phyloP scores from a whole-genome alignment of 2,329 filamentous ascomycete species.

The Ambrosiella cleistominuta region DNA sequence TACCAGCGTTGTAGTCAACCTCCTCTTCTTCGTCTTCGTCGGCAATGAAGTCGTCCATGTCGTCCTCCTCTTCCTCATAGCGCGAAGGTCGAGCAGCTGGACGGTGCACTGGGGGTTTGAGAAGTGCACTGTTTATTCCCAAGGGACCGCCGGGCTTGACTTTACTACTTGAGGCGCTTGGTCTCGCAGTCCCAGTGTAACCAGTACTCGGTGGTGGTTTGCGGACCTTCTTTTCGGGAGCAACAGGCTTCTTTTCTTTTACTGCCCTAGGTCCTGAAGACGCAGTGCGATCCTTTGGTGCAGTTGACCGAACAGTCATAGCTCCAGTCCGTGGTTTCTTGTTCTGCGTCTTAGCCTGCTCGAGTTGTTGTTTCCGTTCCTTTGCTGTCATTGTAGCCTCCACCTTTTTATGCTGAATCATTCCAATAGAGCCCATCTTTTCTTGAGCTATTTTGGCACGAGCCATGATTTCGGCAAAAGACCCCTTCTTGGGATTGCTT shows the following conservation, averaged over 20 bases:
- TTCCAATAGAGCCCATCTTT: conserved; percentile 43
- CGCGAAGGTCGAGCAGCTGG: conserved; percentile 19
- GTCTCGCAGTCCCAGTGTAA: conserved; percentile 46
- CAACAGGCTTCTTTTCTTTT: conserved; percentile 17
- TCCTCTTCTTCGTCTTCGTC: conserved; percentile 45
- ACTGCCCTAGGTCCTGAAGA: neutral
- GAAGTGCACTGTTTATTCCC: conserved; percentile 21
- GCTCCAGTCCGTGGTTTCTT: neutral
- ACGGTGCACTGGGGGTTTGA: conserved; percentile 17
- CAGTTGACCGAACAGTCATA: neutral
- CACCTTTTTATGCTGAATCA: conserved; percentile 57
- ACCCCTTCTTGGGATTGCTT: conserved; percentile 42
- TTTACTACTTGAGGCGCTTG: conserved; percentile 26
- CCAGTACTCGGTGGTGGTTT: conserved; percentile 48
- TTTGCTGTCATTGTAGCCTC: conserved; percentile 42
- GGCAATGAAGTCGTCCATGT: conserved; percentile 43
- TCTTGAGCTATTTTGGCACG: conserved; percentile 50
- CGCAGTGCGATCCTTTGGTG: neutral
- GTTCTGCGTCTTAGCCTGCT: conserved; percentile 6
- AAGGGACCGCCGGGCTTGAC: conserved; percentile 14
- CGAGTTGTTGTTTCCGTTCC: conserved; percentile 30
- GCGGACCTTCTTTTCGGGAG: conserved; percentile 38
- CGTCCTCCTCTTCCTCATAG: conserved; percentile 43
- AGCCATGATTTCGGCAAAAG: conserved; percentile 57
- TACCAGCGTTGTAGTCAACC: conserved; percentile 14